Evolutionary conservation across 2,329 filamentous ascomycete genomes (phyloP).

Genomic region (Aureobasidium sp.): DNA sequence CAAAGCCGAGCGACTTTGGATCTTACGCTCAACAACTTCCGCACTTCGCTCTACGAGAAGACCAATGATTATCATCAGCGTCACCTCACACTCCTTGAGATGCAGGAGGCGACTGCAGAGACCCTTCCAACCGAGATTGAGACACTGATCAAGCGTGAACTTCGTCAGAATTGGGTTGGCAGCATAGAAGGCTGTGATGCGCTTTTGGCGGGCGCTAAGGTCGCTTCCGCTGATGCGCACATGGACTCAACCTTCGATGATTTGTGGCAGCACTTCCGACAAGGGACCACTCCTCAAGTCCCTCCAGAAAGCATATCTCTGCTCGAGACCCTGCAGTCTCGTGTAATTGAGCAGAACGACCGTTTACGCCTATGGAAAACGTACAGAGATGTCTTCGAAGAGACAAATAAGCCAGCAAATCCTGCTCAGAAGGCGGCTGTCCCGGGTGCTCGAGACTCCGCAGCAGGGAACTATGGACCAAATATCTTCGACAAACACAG

Average conservation of each 20-base stretch:
- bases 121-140: constrained; percentile 14
- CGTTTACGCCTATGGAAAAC: constrained; percentile 65
- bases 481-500: constrained; percentile 7
- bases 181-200: constrained; percentile 64
- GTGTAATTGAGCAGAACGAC: constrained; percentile 57
- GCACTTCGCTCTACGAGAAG: constrained; percentile 55
- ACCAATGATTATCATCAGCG: constrained; percentile 48
- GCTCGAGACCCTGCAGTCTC: constrained; percentile 60
- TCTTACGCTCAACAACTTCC: constrained; percentile 54
- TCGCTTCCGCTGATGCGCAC: constrained; percentile 50
- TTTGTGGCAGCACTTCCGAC: constrained; percentile 57
- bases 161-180: constrained; percentile 71
- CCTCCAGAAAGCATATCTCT: constrained; percentile 19
- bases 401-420: neutral
- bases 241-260: constrained; percentile 58
- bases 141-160: constrained; percentile 43
- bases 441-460: neutral
- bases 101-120: neutral
- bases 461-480: neutral
- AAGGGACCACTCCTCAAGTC: constrained; percentile 39
- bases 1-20: constrained; percentile 27
- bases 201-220: constrained; percentile 58
- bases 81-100: neutral
- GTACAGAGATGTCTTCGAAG: constrained; percentile 25
- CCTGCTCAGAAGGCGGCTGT: neutral